Conservation (phyloP, 106 monocot species). For the Dactylorhiza incarnata region DNA sequence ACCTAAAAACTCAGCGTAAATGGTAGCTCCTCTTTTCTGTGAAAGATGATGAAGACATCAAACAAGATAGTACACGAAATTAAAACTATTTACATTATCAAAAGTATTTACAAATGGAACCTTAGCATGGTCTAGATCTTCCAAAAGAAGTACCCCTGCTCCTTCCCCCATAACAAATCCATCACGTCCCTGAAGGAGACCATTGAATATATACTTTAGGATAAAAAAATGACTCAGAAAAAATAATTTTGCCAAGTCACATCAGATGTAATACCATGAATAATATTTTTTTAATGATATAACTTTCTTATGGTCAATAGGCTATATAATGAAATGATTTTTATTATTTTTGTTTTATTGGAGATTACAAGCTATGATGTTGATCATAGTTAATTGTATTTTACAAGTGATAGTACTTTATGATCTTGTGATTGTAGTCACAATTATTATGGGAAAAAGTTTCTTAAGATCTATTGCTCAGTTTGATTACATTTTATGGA, state of each 20-base stretch:
- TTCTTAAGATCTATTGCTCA: no score
- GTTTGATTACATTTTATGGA: no score
- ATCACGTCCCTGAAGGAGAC: constrained; percentile 71
- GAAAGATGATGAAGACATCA: constrained; percentile 3
- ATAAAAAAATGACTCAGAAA: background rate
- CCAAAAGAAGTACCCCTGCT: constrained; percentile 88
- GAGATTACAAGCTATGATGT: no score
- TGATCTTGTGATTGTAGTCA: no score
- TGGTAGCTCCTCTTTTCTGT: constrained; percentile 87
- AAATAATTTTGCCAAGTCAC: background rate
- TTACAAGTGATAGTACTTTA: no score
- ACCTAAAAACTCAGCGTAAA: constrained; percentile 92
- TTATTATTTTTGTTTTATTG: no score
- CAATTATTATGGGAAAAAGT: no score
- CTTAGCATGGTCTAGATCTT: constrained; percentile 98
- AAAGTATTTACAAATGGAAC: constrained; percentile 15
- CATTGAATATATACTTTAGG: background rate
- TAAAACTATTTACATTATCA: constrained; percentile 3
- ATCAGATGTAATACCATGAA: background rate
- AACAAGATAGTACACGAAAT: background rate
- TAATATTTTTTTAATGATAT: no score
- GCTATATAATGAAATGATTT: no score
- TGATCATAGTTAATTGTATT: no score
- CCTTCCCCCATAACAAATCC: constrained; percentile 99
- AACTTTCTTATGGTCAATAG: no score